phyloP scores from a whole-genome alignment of 768 basidiomycete species.

The Hortiboletus flavorubellus region DNA sequence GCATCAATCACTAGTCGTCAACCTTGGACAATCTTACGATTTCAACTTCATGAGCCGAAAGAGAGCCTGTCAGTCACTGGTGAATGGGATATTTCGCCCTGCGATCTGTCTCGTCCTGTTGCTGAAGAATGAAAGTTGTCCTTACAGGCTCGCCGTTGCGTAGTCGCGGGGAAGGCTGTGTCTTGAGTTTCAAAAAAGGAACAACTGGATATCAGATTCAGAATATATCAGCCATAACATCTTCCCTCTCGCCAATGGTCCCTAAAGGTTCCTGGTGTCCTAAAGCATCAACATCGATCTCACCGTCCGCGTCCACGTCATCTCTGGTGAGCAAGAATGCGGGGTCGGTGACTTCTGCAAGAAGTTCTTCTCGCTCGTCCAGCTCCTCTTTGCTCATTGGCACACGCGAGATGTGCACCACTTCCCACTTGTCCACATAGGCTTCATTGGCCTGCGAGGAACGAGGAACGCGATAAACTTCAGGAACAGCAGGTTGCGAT shows the following conservation, averaged over 20 bases:
- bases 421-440: constrained; percentile 79
- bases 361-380: constrained; percentile 72
- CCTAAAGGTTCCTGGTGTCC: constrained; percentile 48
- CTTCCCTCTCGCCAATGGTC: constrained; percentile 45
- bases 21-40: not conserved
- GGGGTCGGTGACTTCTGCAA: constrained; percentile 76
- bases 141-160: not conserved
- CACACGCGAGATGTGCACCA: constrained; percentile 69
- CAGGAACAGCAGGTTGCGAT: not conserved
- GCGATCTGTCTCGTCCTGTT: not conserved
- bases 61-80: not conserved
- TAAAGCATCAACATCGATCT: constrained; percentile 51
- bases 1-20: not conserved
- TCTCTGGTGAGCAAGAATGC: constrained; percentile 45
- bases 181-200: not conserved
- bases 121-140: not conserved
- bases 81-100: not conserved
- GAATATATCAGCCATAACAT: constrained; percentile 35
- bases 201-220: constrained; percentile 8
- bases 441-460: constrained; percentile 57
- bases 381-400: constrained; percentile 72
- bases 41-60: not conserved
- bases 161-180: not conserved
- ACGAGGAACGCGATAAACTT: not conserved
- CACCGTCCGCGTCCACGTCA: constrained; percentile 61